Percentiles rank a stretch among this genome's conserved stretches.
Evolutionary conservation across 140 eudicot genomes (phyloP).

Genomic region (Stevia rebaudiana): DNA sequence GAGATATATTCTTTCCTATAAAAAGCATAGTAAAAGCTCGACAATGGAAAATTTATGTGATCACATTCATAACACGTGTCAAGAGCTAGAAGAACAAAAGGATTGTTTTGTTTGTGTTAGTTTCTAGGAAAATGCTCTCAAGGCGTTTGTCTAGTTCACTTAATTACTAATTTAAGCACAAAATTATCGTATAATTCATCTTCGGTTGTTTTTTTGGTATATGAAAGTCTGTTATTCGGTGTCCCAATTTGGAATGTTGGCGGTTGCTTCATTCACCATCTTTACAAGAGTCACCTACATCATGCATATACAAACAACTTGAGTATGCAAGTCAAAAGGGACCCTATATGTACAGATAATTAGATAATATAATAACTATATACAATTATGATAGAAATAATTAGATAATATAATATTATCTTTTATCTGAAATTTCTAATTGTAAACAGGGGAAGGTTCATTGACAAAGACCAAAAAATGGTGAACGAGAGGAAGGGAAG

Average conservation of each 20-base stretch:
- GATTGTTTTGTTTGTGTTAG: conserved; percentile 22
- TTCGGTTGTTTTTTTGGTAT: neutral
- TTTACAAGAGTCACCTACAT: conserved; percentile 46
- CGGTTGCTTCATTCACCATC: conserved; percentile 56
- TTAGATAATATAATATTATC: no score
- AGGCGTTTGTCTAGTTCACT: conserved; percentile 13
- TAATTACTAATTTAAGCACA: conserved; percentile 5
- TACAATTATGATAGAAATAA: neutral
- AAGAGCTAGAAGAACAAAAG: conserved; percentile 9
- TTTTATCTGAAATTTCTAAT: no score
- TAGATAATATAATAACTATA: neutral
- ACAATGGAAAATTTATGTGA: conserved; percentile 11
- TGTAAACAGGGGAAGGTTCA: no score
- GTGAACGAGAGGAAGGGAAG: no score
- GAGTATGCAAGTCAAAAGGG: neutral
- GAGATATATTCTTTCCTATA: neutral
- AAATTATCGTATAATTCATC: conserved; percentile 16
- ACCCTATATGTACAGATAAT: neutral
- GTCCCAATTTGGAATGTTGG: conserved; percentile 53
- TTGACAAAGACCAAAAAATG: no score
- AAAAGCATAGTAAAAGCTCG: neutral
- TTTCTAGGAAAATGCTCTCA: conserved; percentile 8
- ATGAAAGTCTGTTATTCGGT: neutral
- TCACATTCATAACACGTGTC: conserved; percentile 12
- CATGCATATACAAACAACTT: conserved; percentile 3